Evolutionary conservation across 768 basidiomycete genomes (phyloP).

Genomic region (Mycena rosella): DNA sequence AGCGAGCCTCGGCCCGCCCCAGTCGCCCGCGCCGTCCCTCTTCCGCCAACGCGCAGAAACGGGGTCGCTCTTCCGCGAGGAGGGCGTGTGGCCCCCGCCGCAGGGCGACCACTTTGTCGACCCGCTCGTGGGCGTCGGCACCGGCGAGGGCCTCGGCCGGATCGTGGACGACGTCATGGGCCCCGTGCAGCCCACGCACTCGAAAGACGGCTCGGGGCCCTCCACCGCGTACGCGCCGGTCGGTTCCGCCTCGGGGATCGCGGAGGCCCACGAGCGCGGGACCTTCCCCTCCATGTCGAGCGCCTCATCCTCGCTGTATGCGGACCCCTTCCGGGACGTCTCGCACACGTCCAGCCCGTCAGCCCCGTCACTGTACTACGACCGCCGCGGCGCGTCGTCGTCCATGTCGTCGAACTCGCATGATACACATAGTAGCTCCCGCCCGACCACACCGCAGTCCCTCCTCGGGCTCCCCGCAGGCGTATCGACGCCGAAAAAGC

Average conservation of each 20-base stretch:
- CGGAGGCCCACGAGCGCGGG: background rate
- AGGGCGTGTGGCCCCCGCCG: constrained; percentile 59
- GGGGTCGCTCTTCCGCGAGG: constrained; percentile 63
- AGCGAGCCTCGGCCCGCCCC: constrained; percentile 34
- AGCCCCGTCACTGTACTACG: constrained; percentile 33
- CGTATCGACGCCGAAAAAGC: constrained; percentile 34
- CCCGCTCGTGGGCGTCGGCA: constrained; percentile 46
- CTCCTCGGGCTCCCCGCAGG: constrained; percentile 34
- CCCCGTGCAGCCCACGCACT: background rate
- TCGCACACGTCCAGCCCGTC: constrained; percentile 19
- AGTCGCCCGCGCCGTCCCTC: constrained; percentile 51
- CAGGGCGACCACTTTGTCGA: constrained; percentile 51
- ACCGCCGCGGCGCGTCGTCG: constrained; percentile 31
- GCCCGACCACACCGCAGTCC: constrained; percentile 30
- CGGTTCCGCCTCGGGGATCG: background rate
- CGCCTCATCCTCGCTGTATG: constrained; percentile 25
- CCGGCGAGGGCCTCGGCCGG: constrained; percentile 17
- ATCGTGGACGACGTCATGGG: constrained; percentile 39
- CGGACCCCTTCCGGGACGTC: constrained; percentile 33
- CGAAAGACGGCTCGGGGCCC: background rate
- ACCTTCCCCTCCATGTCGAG: constrained; percentile 25
- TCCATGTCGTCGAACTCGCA: constrained; percentile 26
- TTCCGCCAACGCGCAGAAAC: constrained; percentile 57
- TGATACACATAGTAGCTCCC: constrained; percentile 1
- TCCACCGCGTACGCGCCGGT: background rate